A percentile compares a stretch with the other conserved stretches of the same genome.
These are phyloP conservation scores for Moniliella sp. DNA, from an alignment of 1,284 basidiomycete genomes.

Conservation along the genomic window DNA sequence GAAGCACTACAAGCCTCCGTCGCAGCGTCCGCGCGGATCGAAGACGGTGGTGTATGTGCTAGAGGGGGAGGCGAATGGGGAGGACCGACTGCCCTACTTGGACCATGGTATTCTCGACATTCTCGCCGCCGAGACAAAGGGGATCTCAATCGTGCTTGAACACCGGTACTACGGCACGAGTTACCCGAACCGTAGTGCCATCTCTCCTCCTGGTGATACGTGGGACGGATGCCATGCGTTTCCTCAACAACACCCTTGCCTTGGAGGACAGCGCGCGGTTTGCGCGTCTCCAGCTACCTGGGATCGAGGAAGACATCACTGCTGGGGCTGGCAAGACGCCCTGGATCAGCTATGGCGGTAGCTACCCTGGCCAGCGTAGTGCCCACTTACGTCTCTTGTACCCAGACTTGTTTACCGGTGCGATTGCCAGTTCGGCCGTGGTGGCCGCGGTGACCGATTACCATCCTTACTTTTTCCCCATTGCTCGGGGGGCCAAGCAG, in stretches of 20 bases:
- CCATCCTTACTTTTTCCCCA: slow-evolving; percentile 56
- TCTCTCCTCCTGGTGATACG: slow-evolving; percentile 40
- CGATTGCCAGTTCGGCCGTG: slow-evolving; percentile 45
- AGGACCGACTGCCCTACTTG: slow-evolving; percentile 19
- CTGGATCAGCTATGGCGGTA: slow-evolving; percentile 77
- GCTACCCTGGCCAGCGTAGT: slow-evolving; percentile 71
- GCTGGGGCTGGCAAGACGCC: slow-evolving; percentile 49
- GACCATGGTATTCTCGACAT: slow-evolving; percentile 57
- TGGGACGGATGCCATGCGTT: slow-evolving; percentile 41
- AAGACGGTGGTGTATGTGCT: slow-evolving; percentile 30
- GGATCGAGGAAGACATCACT: slow-evolving; percentile 46
- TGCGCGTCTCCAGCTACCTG: slow-evolving; percentile 46
- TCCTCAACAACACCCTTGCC: slow-evolving; percentile 68
- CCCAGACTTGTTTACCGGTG: slow-evolving; percentile 1
- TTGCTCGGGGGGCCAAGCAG: slow-evolving; percentile 51
- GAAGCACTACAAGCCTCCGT: slow-evolving; percentile 59
- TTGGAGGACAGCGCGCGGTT: slow-evolving; percentile 81
- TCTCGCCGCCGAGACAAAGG: slow-evolving; percentile 57
- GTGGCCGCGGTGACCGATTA: slow-evolving; percentile 27
- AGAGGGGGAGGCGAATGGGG: slow-evolving; percentile 33
- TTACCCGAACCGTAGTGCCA: slow-evolving; percentile 55
- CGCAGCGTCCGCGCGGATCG: no score
- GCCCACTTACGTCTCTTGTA: slow-evolving; percentile 54
- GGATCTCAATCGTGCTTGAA: slow-evolving; percentile 65
- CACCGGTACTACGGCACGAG: slow-evolving; percentile 45